Evolutionary conservation across 2,329 filamentous ascomycete genomes (phyloP).

Genomic region (Fusarium virguliforme): DNA sequence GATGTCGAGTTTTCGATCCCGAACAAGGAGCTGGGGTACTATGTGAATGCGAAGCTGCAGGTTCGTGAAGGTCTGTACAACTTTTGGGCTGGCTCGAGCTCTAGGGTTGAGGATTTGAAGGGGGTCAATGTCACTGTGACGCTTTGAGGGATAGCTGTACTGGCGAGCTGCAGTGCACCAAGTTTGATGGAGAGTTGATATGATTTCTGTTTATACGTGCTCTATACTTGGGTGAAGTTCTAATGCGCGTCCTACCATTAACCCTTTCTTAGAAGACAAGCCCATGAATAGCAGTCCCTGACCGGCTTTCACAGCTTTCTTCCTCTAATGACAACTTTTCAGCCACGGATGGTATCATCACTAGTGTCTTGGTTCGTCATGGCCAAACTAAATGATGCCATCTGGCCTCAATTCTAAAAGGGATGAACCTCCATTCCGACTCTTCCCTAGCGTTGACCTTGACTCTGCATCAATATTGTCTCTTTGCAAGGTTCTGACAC

Average conservation of each 20-base stretch:
- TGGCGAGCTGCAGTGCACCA: neutral
- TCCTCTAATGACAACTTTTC: neutral
- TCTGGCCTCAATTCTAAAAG: neutral
- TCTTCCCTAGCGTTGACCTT: neutral
- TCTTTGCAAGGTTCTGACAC: neutral
- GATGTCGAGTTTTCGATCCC: constrained; percentile 55
- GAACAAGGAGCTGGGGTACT: constrained; percentile 52
- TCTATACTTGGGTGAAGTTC: neutral
- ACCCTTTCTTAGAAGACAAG: neutral
- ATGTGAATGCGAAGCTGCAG: constrained; percentile 46
- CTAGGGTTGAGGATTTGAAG: constrained; percentile 42
- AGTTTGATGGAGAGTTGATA: neutral
- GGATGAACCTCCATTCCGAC: no score
- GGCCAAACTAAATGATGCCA: neutral
- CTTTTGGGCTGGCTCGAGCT: constrained; percentile 54
- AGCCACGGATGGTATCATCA: neutral
- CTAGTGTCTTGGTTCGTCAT: neutral
- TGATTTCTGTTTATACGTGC: neutral
- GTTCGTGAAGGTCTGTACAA: constrained; percentile 49
- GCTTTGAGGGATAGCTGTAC: neutral
- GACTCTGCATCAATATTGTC: neutral
- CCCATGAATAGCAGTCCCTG: no score
- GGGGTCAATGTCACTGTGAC: constrained; percentile 38
- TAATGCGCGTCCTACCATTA: neutral
- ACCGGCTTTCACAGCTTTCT: no score